Evolutionary conservation across 345 rosid genomes (phyloP), one percentile per base, ranked within the genome.

Genomic region (Bruguiera parviflora): DNA sequence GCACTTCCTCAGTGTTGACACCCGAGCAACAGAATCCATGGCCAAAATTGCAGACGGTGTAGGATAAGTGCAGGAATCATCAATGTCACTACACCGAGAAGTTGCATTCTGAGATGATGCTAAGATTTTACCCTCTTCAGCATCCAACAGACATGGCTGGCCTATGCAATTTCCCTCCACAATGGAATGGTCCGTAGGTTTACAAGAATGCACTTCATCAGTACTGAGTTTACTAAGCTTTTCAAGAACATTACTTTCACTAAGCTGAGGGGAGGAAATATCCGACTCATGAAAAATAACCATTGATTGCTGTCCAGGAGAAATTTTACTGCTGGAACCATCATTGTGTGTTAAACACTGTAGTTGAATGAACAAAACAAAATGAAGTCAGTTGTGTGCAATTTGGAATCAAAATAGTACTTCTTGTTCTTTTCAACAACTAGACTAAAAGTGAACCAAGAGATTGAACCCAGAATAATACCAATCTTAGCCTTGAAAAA

Each of bases 1-100:
- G 39, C 78, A 84, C 70, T 88, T 87, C 80, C 80, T 86, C 75
- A 95, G 88, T 78, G 58, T 82, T 5, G 85, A 87, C 29, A 83
- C 89, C 53, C 90, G 84, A 3, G 87, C 80, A 33, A 95, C 94
- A 21, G 90, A 75, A 70, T 86, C 90, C 96, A 90, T 84, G 37
- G 78, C 84, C n/a, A 67, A 80, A 68, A 95, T 80, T 2, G 76
- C 79, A 51, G 94, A 77, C 46, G 90, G 49, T 31, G 73, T 65
- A 13, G 89, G 89, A 70, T 58, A 73, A 65, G 67, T 67, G 39
- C 65, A 55, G 8, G 63, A 67, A 72, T 68, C 65, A 57, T 80
- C 78, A 15, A n/a, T 20, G n/a, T 13, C 39, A 11, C 33, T 37
- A 61, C 69, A 53, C 67, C 56, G 64, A 24, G 28, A 51, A 51